Evolutionary conservation across 495 filamentous ascomycete genomes (phyloP).

Genomic region (Talaromyces nanjingensis): DNA sequence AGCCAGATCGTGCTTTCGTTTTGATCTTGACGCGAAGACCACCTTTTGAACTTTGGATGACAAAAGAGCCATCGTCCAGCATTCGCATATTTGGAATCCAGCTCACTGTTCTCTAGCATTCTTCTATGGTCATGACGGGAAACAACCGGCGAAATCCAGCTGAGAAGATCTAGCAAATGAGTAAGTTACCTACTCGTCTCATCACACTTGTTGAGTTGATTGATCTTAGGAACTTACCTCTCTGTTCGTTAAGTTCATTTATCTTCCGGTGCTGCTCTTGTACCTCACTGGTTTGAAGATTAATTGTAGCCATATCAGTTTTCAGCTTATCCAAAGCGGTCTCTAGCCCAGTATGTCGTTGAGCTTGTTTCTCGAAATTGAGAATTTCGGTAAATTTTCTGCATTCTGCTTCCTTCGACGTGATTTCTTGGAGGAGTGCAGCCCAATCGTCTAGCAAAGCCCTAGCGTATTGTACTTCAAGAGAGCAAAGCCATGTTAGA

Average conservation of each 20-base stretch:
- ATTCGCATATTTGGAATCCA: not conserved
- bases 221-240: not conserved
- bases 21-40: not conserved
- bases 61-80: not conserved
- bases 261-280: not conserved
- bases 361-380: too few species aligned
- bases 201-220: not conserved
- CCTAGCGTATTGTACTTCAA: too few species aligned
- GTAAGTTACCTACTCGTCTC: not conserved
- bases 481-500: too few species aligned
- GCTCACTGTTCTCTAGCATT: not conserved
- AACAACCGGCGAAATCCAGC: not conserved
- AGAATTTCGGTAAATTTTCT: too few species aligned
- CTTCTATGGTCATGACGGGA: not conserved
- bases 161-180: not conserved
- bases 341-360: too few species aligned
- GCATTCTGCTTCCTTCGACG: too few species aligned
- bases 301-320: not conserved
- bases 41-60: not conserved
- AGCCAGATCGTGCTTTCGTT: not conserved
- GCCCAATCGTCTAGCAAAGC: too few species aligned
- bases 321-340: not conserved
- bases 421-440: too few species aligned
- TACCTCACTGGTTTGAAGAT: not conserved
- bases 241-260: not conserved